Evolutionary conservation across 2,329 filamentous ascomycete species (phyloP).

Genomic region (Aspergillus viridinutans): DNA sequence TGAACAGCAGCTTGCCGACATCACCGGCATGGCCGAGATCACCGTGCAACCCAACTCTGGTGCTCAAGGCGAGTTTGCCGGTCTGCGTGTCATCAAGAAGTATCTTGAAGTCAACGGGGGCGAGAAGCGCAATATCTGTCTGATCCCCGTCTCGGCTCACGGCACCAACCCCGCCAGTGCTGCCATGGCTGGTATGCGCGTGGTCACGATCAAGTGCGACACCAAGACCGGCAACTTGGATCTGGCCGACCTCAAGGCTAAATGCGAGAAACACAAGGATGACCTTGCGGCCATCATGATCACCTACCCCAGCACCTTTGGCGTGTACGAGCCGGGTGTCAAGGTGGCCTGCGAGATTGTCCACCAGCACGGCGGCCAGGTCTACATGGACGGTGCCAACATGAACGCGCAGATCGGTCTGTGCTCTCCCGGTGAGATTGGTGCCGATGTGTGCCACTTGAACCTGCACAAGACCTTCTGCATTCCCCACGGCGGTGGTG

Average conservation of each 20-base stretch:
- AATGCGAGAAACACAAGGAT: slow-evolving; percentile 82
- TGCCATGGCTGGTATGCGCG: slow-evolving; percentile 92
- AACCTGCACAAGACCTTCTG: slow-evolving; percentile 99
- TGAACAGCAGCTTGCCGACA: slow-evolving; percentile 69
- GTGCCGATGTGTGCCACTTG: slow-evolving; percentile 92
- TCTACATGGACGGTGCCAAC: slow-evolving; percentile 98
- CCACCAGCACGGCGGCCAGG: slow-evolving; percentile 82
- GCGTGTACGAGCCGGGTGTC: slow-evolving; percentile 87
- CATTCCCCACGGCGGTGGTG: slow-evolving; percentile 92
- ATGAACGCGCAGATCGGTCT: slow-evolving; percentile 98
- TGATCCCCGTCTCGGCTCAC: slow-evolving; percentile 93
- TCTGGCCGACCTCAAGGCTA: slow-evolving; percentile 75
- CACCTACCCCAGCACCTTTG: slow-evolving; percentile 92
- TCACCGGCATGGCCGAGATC: slow-evolving; percentile 86
- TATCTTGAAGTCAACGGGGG: slow-evolving; percentile 67
- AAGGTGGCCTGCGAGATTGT: slow-evolving; percentile 82
- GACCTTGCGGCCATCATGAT: slow-evolving; percentile 93
- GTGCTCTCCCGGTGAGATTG: slow-evolving; percentile 90
- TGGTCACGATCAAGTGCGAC: slow-evolving; percentile 89
- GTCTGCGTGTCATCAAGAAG: slow-evolving; percentile 80
- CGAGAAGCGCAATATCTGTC: slow-evolving; percentile 75
- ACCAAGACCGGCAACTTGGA: slow-evolving; percentile 83
- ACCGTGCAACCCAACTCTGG: slow-evolving; percentile 94
- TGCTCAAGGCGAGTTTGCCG: slow-evolving; percentile 91
- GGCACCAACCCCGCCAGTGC: slow-evolving; percentile 95